Evolutionary conservation across 345 rosid genomes (phyloP), one percentile per base, ranked within the genome.

Genomic region (Combretum micranthum): DNA sequence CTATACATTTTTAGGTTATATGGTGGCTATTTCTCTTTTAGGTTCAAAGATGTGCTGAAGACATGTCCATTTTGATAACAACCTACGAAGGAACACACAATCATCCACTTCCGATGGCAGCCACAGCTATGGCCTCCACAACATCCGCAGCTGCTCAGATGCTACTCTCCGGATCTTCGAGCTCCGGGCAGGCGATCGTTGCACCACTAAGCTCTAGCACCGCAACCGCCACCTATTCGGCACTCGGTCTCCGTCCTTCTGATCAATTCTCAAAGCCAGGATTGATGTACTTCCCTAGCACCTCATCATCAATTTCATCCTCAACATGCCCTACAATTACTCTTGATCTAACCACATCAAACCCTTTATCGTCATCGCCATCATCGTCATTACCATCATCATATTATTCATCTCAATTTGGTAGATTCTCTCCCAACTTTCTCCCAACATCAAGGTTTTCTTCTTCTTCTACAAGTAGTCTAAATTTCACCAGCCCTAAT

Each of bases 101-200:
- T 78, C 98, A 92, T 61, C 85, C 88, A 37, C 98, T 92, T 70
- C 81, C 95, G 3, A 55, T 81, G 50, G 74, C 98, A 13, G 98
- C 98, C 44, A 88, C 95, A 0, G 86, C 95, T n/a, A 88, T 92
- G 96, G 96, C 96, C 60, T 88, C 96, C 52, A 80, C 98, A 53
- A 92, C 96, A 50, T 82, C 93, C 1, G 95, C 96, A 1, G 98
- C 98, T 0, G 98, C 93, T 48, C 80, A 85, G 37, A 92, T 92
- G 96, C 77, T 88, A 2, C 67, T 81, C 47, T 81, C 95, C 2
- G 83, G 85, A 45, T 70, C 95, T 15, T 79, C 89, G 0, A 69
- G 52, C 66, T 60, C 83, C 2, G 53, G 26, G 50, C 64, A 60
- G 6, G 66, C 47, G 0, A 32, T 32, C 39, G 9, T 32, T 32